These are phyloP conservation scores for Edaphochlamys debaryana DNA, from an alignment of 139 green algal species.

Conservation along the genomic window DNA sequence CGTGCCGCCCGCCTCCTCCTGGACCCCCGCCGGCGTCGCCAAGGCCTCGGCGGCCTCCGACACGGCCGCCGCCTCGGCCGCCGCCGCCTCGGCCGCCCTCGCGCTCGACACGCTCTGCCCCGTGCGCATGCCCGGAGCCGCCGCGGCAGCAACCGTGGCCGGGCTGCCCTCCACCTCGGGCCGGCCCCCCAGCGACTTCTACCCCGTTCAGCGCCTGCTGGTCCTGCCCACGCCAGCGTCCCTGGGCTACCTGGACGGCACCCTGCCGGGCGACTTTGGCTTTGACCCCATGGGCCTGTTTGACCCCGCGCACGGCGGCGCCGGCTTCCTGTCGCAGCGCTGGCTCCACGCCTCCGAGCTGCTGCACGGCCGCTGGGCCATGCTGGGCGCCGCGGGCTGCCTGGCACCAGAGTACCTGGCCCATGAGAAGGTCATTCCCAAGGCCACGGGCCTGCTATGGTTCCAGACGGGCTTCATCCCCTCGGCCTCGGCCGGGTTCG, in stretches of 20 bases:
- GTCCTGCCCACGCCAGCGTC: conserved; percentile 4
- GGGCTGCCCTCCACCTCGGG: conserved; percentile 2
- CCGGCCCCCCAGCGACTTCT: conserved; percentile 8
- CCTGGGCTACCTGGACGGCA: conserved; percentile 68
- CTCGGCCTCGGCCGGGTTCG: conserved; percentile 13
- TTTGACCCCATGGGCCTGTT: conserved; percentile 95
- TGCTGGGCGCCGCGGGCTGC: conserved; percentile 67
- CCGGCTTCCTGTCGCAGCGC: conserved; percentile 63
- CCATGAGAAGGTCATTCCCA: conserved; percentile 65
- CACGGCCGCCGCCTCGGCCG: not conserved
- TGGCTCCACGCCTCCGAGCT: conserved; percentile 53
- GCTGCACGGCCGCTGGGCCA: conserved; percentile 65
- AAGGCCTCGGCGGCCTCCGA: no score
- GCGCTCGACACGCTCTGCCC: conserved; percentile 4
- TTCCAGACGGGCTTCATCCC: conserved; percentile 78
- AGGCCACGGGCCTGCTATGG: conserved; percentile 70
- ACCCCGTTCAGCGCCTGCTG: not conserved
- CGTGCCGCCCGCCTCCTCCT: no score
- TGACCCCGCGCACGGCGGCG: conserved; percentile 63
- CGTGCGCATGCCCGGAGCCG: not conserved
- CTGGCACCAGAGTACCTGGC: conserved; percentile 65
- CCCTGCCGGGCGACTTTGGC: conserved; percentile 77
- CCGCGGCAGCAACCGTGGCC: no score
- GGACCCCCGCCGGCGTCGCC: no score
- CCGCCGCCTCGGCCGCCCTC: not conserved